A percentile compares a stretch with the other conserved stretches of the same genome.
These are phyloP conservation scores for Leccinum uliginosum DNA, from an alignment of 768 basidiomycete genomes.

Conservation along the genomic window DNA sequence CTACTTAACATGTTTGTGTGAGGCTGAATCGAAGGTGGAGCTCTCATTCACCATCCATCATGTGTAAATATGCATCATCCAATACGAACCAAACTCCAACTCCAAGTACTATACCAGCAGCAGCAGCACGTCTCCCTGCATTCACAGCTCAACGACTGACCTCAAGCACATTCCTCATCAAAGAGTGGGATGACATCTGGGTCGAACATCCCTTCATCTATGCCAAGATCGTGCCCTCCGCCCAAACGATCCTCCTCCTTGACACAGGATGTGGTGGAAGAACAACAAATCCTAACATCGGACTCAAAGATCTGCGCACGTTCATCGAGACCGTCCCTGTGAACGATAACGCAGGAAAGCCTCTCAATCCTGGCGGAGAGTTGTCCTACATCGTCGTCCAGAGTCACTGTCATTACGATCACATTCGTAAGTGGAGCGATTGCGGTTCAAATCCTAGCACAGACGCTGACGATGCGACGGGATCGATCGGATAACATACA, in stretches of 20 bases:
- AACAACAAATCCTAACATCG: conserved; percentile 37
- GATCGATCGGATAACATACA: conserved; percentile 14
- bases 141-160: conserved; percentile 36
- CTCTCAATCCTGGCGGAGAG: conserved; percentile 40
- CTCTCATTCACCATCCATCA: background rate
- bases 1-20: too few species aligned
- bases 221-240: conserved; percentile 38
- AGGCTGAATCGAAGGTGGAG: background rate
- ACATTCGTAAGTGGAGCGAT: conserved; percentile 45
- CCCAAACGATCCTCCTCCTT: conserved; percentile 42
- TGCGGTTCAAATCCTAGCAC: background rate
- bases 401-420: conserved; percentile 57
- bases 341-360: conserved; percentile 37
- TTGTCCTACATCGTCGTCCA: conserved; percentile 45
- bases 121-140: conserved; percentile 15
- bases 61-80: conserved; percentile 12
- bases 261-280: conserved; percentile 55
- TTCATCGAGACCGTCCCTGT: conserved; percentile 47
- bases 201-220: conserved; percentile 54
- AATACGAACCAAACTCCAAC: background rate
- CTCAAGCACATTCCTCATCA: conserved; percentile 39
- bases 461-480: background rate
- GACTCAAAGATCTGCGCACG: conserved; percentile 40
- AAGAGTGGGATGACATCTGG: conserved; percentile 49
- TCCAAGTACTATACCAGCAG: background rate